Percentiles rank a stretch among this genome's conserved stretches.
Conservation (phyloP, 2,329 filamentous ascomycete species). For the Ascochyta lentis region DNA sequence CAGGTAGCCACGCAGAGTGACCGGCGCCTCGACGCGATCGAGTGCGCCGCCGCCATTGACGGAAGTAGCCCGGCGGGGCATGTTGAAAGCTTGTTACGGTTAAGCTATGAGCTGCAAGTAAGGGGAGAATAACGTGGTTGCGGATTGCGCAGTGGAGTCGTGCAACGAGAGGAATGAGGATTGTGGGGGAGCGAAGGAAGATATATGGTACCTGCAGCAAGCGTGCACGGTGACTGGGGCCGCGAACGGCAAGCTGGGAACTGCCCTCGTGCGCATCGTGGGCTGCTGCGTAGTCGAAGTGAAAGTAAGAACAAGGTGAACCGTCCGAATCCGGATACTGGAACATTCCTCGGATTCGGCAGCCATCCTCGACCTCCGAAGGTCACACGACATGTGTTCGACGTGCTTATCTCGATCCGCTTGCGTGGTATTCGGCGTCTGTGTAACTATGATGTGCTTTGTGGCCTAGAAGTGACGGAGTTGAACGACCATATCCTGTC, state of each 20-base stretch:
- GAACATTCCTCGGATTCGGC: slow-evolving; percentile 3
- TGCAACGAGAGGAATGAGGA: slow-evolving; percentile 6
- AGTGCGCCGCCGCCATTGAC: slow-evolving; percentile 49
- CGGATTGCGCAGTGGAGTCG: slow-evolving; percentile 4
- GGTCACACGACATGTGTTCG: slow-evolving; percentile 5
- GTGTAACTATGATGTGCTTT: slow-evolving; percentile 5
- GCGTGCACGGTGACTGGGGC: not conserved
- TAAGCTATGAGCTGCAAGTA: slow-evolving; percentile 17
- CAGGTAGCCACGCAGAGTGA: slow-evolving; percentile 55
- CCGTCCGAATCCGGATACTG: slow-evolving; percentile 5
- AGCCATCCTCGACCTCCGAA: not conserved
- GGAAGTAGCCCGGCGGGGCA: slow-evolving; percentile 36
- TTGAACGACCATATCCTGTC: not conserved
- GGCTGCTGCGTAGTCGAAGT: not conserved
- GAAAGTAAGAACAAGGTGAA: slow-evolving; percentile 9
- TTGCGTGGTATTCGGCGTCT: slow-evolving; percentile 7
- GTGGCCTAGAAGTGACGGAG: not conserved
- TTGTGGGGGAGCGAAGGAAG: not conserved
- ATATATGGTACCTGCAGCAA: slow-evolving; percentile 8
- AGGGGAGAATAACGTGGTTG: slow-evolving; percentile 7
- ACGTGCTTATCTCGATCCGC: slow-evolving; percentile 5
- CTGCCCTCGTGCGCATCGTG: slow-evolving; percentile 3
- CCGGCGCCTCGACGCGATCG: slow-evolving; percentile 60
- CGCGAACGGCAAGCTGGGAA: not conserved
- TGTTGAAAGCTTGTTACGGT: slow-evolving; percentile 19